Base-by-base conservation (phyloP, 2,329 filamentous ascomycete species). In the Colletotrichum sp. region DNA sequence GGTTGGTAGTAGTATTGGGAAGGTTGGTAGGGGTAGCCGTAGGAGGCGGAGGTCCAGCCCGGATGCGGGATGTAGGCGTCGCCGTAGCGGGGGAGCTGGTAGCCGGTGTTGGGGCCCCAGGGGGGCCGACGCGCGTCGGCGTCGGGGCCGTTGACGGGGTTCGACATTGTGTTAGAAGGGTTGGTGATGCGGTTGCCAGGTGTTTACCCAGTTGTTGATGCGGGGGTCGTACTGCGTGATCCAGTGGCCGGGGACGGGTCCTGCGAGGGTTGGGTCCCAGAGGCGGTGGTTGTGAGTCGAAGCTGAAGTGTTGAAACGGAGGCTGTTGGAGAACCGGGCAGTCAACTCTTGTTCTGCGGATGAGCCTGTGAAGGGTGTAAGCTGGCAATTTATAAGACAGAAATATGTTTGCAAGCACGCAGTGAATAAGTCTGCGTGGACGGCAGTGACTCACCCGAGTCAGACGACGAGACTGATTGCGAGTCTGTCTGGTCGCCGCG, bases 81-180 rank as follows among this genome's bases (percentile, higher is more conserved):
- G 73, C 83, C 83, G 62, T 83, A 84, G 24, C 79, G 73, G 3
- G 83, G 83, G 28, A 83, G 55, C 43, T 18, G 84, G 83, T 36
- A 76, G 79, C 66, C 66, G 28, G 52, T 58, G 32, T 32, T 21
- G 6, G 84, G 84, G 36, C 84, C 80, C 70, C 80, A 80, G 16
- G 79, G 78, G 6, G 85, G 85, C 1, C 82, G 82, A 43, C 73
- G 65, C 24, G 81, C 81, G 13, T 80, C 78, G n/a, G 80, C 72
- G 76, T 88, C 86, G 18, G 84, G 84, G 24, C 86, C 82, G 38
- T 82, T 81, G 16, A 84, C 73, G 6, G 85, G 85, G 73, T 87
- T 87, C 4, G 73, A 67, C 84, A 77, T 64, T 32, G 28, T 9
- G 12, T 68, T 56, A 73, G 36, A 30, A 4, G 26, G 6, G 15